Conservation (phyloP, 2,329 filamentous ascomycete genomes). For the Colletotrichum incanum region DNA sequence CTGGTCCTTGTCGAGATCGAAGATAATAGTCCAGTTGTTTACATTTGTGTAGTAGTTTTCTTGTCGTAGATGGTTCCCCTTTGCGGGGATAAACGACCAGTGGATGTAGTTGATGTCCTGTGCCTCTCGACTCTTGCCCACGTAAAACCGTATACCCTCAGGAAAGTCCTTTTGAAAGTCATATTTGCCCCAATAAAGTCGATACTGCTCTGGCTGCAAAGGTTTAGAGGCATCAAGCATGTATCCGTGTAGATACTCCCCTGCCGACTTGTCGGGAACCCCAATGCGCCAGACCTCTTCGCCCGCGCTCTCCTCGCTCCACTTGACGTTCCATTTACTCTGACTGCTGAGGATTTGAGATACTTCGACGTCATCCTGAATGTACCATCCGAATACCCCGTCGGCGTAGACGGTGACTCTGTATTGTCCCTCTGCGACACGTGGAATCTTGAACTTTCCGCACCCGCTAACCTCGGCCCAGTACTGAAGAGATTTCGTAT, state of each 20-base stretch:
- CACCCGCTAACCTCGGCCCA: constrained; percentile 67
- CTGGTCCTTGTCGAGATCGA: constrained; percentile 61
- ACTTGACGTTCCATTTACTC: constrained; percentile 56
- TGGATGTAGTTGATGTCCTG: constrained; percentile 76
- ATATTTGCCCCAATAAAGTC: constrained; percentile 74
- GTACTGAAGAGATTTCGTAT: constrained; percentile 73
- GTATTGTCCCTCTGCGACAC: constrained; percentile 72
- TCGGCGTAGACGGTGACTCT: constrained; percentile 75
- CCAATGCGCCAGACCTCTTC: constrained; percentile 75
- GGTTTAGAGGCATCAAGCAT: constrained; percentile 63
- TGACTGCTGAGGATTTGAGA: constrained; percentile 54
- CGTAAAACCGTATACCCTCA: constrained; percentile 69
- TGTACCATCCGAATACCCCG: constrained; percentile 73
- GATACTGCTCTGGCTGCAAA: constrained; percentile 69
- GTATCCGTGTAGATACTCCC: constrained; percentile 73
- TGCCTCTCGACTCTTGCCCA: constrained; percentile 66
- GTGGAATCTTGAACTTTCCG: constrained; percentile 67
- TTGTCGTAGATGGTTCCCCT: constrained; percentile 63
- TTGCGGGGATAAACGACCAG: constrained; percentile 75
- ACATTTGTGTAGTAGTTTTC: constrained; percentile 62
- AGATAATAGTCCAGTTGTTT: constrained; percentile 74
- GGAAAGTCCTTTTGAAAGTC: constrained; percentile 75
- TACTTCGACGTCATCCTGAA: constrained; percentile 66
- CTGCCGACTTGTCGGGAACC: constrained; percentile 72
- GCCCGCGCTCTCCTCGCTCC: constrained; percentile 70